Base-by-base conservation (phyloP, 208 protist genomes). In the Crithidia acanthocephali region DNA sequence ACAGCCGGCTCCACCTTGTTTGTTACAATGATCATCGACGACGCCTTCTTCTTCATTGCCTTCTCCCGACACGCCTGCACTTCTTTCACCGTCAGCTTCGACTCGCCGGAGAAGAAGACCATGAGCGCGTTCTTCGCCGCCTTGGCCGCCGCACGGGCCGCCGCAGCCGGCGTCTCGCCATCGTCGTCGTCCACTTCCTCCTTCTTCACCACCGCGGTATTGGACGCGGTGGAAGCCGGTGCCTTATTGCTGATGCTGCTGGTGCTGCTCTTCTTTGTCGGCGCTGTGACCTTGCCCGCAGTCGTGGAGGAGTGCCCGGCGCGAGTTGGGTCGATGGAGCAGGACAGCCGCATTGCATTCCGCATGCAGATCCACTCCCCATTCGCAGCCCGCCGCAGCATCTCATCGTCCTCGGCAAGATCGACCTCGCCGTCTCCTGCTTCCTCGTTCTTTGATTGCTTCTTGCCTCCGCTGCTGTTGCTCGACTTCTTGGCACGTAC, bases 261-360 rank as follows among this genome's bases (percentile, higher is more conserved):
- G 16, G 6, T 48, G 9, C 18, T 48, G 44, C 18, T 48, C 16
- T 48, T 48, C 44, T 48, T 48, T 48, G 44, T 4, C 18, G 44
- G 18, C 51, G 15, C 32, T 18, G 20, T 13, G 4, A 18, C 1
- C 44, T 5, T 25, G 15, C 13, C n/a, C n/a, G n/a, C n/a, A n/a
- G n/a, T 28, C 6, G 32, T 47, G 2, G 61, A n/a, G 44, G 45
- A n/a, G 30, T 28, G 27, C 6, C 32, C 30, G 2, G 58, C 48
- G 27, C 23, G 50, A 20, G 20, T 50, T 1, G 45, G 30, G 22
- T 45, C 71, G 8, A 80, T 11, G 11, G 68, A 76, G 45, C 84
- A 91, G 0, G 85, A 78, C 56, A 91, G 71, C 3, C 85, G 80
- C 88, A 91, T 89, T 13, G 88, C 83, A 40, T 84, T 74, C 11